A percentile compares a stretch with the other conserved stretches of the same genome.
Conservation (phyloP, 306 rosid genomes). For the Senna tora region DNA sequence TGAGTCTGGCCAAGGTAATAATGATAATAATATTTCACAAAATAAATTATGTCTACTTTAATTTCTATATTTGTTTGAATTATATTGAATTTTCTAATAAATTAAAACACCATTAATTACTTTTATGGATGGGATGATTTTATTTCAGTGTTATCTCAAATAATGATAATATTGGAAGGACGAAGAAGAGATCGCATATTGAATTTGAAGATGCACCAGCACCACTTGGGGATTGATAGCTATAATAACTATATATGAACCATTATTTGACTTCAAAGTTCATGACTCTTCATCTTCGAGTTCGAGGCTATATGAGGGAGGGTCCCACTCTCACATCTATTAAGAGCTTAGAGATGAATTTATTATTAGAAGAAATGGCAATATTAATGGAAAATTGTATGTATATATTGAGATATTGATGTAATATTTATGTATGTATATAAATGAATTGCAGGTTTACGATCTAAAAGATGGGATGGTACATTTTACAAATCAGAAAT, state of each 20-base stretch:
- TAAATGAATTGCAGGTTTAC: conserved; percentile 36
- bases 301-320: too few relatives aligned
- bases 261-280: conserved; percentile 36
- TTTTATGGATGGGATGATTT: conserved; percentile 3
- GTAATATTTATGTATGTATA: too few relatives aligned
- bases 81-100: too few relatives aligned
- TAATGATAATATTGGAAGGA: conserved; percentile 44
- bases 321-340: too few relatives aligned
- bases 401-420: too few relatives aligned
- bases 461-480: conserved; percentile 30
- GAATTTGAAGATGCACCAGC: conserved; percentile 52
- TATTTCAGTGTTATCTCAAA: conserved; percentile 60
- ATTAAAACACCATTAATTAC: background rate
- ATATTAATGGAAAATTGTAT: too few relatives aligned
- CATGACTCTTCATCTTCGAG: conserved; percentile 54
- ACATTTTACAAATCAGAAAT: conserved; percentile 25
- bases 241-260: too few relatives aligned
- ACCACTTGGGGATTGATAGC: conserved; percentile 43
- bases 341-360: too few relatives aligned
- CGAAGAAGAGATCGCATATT: conserved; percentile 48
- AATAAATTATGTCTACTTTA: too few relatives aligned
- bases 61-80: too few relatives aligned
- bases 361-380: too few relatives aligned
- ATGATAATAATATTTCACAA: too few relatives aligned
- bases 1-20: conserved; percentile 80